phyloP scores from a whole-genome alignment of 441 rosid species.

The Mallotus repandus region DNA sequence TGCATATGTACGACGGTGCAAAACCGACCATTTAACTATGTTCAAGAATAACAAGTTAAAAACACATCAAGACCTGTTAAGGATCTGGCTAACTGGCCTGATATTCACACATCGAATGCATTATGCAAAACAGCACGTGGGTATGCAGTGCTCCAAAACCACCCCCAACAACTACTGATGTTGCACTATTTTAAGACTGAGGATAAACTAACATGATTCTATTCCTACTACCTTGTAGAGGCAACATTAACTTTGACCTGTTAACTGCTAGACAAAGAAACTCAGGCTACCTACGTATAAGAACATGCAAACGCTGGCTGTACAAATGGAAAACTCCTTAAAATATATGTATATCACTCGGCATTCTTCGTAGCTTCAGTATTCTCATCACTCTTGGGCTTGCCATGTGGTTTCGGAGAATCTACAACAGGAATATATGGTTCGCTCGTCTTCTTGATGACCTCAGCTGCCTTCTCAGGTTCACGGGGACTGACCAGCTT shows the following conservation, averaged over 20 bases:
- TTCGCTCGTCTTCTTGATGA: slow-evolving; percentile 46
- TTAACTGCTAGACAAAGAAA: not conserved
- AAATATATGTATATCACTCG: slow-evolving; percentile 3
- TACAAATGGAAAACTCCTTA: not conserved
- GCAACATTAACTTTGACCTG: not conserved
- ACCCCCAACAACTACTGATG: too few species aligned
- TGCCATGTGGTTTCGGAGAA: slow-evolving; percentile 41
- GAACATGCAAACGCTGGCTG: not conserved
- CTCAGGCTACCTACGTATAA: not conserved
- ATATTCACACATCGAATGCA: not conserved
- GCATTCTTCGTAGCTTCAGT: slow-evolving; percentile 28
- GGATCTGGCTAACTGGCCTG: not conserved
- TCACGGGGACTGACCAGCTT: slow-evolving; percentile 61
- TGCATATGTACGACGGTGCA: too few species aligned
- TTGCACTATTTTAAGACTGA: not conserved
- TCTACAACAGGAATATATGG: slow-evolving; percentile 48
- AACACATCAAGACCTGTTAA: not conserved
- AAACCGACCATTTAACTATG: too few species aligned
- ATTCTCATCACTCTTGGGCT: slow-evolving; percentile 36
- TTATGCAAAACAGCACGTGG: not conserved
- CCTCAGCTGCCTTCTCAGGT: slow-evolving; percentile 48
- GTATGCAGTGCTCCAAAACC: not conserved
- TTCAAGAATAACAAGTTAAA: not conserved
- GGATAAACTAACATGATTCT: not conserved
- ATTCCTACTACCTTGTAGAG: not conserved